Evolutionary conservation across 1,139 yeast species (phyloP).

Genomic region (Zygosaccharomyces pseudobailii): DNA sequence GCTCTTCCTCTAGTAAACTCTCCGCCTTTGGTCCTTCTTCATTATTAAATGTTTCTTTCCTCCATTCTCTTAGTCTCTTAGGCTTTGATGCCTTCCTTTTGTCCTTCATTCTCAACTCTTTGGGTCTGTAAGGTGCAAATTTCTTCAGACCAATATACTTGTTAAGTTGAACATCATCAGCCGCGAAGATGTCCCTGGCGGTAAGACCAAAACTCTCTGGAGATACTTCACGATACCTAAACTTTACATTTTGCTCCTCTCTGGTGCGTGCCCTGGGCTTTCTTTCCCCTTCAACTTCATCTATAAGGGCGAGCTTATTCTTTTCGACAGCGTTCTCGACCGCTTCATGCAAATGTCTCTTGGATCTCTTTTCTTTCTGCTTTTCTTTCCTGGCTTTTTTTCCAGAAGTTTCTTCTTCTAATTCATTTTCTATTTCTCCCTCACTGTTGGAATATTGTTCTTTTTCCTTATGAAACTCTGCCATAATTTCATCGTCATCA

Average conservation of each 20-base stretch:
- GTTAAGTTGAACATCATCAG: slow-evolving; percentile 83
- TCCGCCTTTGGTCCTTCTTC: slow-evolving; percentile 43
- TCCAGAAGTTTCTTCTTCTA: slow-evolving; percentile 32
- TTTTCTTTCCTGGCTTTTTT: slow-evolving; percentile 52
- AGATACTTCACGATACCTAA: slow-evolving; percentile 89
- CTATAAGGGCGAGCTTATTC: slow-evolving; percentile 44
- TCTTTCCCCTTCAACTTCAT: slow-evolving; percentile 60
- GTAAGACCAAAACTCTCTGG: slow-evolving; percentile 90
- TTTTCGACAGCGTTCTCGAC: slow-evolving; percentile 71
- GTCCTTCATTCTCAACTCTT: slow-evolving; percentile 69
- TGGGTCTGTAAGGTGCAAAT: slow-evolving; percentile 86
- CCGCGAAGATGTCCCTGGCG: slow-evolving; percentile 80
- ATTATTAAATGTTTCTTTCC: slow-evolving; percentile 68
- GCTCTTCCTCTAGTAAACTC: not conserved
- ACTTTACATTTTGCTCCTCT: slow-evolving; percentile 45
- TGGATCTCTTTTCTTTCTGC: slow-evolving; percentile 57
- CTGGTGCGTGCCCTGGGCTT: slow-evolving; percentile 36
- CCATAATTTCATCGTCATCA: slow-evolving; percentile 46
- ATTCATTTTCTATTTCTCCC: slow-evolving; percentile 24
- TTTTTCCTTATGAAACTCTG: slow-evolving; percentile 30
- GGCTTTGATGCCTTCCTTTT: slow-evolving; percentile 79
- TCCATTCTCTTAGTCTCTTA: slow-evolving; percentile 83
- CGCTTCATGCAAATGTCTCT: slow-evolving; percentile 53
- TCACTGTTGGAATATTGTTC: slow-evolving; percentile 22
- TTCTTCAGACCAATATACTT: slow-evolving; percentile 83